phyloP scores from a whole-genome alignment of 1,284 basidiomycete genomes.

The Schizopora paradoxa region DNA sequence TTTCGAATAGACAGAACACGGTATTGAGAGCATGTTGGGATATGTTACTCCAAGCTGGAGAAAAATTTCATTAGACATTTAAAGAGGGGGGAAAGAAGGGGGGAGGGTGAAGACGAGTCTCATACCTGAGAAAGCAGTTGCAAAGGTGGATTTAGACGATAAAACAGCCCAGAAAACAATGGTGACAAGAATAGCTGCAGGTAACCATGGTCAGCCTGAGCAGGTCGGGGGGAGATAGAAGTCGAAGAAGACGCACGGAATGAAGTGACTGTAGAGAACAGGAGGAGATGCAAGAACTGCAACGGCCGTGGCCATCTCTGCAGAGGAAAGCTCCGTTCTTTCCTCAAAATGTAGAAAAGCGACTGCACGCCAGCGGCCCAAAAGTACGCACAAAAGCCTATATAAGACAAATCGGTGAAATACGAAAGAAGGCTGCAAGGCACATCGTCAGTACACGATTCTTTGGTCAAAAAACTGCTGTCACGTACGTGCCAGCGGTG shows the following conservation, averaged over 20 bases:
- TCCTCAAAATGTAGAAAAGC: constrained; percentile 35
- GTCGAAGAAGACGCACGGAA: constrained; percentile 45
- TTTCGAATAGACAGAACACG: constrained; percentile 52
- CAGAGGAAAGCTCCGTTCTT: constrained; percentile 42
- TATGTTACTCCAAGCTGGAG: constrained; percentile 56
- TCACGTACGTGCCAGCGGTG: constrained; percentile 21
- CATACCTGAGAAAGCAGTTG: constrained; percentile 34
- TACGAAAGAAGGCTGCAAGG: constrained; percentile 50
- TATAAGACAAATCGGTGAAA: constrained; percentile 60
- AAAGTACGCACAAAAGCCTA: constrained; percentile 58
- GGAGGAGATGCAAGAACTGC: constrained; percentile 52
- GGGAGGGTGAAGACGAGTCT: constrained; percentile 10
- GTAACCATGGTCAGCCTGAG: constrained; percentile 9
- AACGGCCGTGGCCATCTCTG: constrained; percentile 52
- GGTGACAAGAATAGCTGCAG: constrained; percentile 59
- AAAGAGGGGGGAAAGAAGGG: too few relatives aligned
- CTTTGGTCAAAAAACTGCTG: not conserved
- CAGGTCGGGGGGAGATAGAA: not conserved
- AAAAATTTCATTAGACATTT: too few relatives aligned
- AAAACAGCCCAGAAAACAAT: constrained; percentile 63
- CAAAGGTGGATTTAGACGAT: constrained; percentile 37
- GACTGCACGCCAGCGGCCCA: constrained; percentile 56
- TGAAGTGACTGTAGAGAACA: constrained; percentile 49
- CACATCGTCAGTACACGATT: not conserved
- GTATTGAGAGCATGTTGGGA: constrained; percentile 61